Conservation (phyloP, 2,329 filamentous ascomycete genomes). For the Diplodia sapinea region DNA sequence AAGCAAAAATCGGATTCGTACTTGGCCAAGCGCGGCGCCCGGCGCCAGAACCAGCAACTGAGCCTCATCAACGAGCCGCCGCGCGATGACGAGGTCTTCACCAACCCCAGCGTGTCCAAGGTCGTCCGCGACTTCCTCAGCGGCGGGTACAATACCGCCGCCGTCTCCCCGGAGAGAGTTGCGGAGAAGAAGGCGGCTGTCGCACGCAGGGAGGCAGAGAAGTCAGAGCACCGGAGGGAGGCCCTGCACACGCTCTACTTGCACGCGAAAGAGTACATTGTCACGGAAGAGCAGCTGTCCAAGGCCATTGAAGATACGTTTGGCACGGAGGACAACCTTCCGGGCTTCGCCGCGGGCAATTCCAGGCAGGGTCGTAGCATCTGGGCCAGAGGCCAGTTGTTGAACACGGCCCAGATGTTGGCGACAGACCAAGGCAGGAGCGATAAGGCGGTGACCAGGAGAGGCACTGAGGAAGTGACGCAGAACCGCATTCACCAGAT, state of each 20-base stretch:
- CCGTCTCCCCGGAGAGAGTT: neutral
- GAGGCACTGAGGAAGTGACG: conserved; percentile 51
- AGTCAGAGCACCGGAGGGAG: conserved; percentile 67
- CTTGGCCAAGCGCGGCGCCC: conserved; percentile 37
- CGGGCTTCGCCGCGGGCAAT: conserved; percentile 47
- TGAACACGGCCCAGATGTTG: conserved; percentile 44
- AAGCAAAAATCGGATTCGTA: conserved; percentile 40
- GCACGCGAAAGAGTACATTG: conserved; percentile 85
- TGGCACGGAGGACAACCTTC: conserved; percentile 59
- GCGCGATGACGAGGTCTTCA: conserved; percentile 77
- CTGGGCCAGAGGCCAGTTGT: conserved; percentile 42
- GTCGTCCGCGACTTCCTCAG: conserved; percentile 40
- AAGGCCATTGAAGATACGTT: conserved; percentile 78
- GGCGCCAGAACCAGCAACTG: conserved; percentile 55
- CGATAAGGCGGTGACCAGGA: conserved; percentile 35
- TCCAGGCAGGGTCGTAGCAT: conserved; percentile 41
- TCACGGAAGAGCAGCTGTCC: conserved; percentile 77
- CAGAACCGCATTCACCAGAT: conserved; percentile 66
- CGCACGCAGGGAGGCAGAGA: conserved; percentile 55
- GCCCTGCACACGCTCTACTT: conserved; percentile 87
- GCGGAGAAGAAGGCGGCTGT: conserved; percentile 33
- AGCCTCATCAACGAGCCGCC: conserved; percentile 67
- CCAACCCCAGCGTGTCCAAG: conserved; percentile 65
- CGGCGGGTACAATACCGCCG: conserved; percentile 35
- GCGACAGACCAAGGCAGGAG: conserved; percentile 45